Conservation (phyloP, 345 rosid species). For the Kernera saxatilis region DNA sequence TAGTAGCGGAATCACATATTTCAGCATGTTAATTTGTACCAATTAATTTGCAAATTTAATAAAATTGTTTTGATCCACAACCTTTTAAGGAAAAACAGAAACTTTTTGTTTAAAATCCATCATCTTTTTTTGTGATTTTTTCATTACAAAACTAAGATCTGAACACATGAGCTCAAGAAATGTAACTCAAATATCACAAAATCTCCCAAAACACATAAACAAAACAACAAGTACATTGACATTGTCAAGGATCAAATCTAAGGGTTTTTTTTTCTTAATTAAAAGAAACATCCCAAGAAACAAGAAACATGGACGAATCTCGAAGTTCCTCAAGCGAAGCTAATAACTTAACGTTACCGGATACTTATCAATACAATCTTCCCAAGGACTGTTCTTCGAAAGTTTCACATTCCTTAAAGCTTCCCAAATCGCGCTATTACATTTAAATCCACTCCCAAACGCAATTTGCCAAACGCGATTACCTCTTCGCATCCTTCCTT, state of each 20-base stretch:
- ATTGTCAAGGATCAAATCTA: constrained; percentile 15
- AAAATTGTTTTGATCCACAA: not conserved
- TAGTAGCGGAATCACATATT: not conserved
- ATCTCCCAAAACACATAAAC: constrained; percentile 8
- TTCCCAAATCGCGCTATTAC: constrained; percentile 48
- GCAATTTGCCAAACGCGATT: constrained; percentile 45
- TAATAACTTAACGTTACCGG: constrained; percentile 36
- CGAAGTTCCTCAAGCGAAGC: not conserved
- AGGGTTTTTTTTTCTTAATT: not conserved
- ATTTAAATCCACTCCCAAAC: constrained; percentile 36
- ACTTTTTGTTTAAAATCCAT: not conserved
- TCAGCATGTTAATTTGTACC: too few relatives aligned
- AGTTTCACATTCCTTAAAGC: constrained; percentile 34
- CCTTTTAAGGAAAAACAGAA: not conserved
- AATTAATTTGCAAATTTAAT: too few relatives aligned
- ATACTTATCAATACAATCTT: constrained; percentile 38
- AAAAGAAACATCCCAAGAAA: too few relatives aligned
- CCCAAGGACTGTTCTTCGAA: constrained; percentile 34
- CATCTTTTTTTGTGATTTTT: not conserved
- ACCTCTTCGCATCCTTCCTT: constrained; percentile 39
- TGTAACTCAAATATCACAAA: constrained; percentile 5
- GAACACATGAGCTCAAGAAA: constrained; percentile 1
- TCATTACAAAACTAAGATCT: not conserved
- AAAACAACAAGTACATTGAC: constrained; percentile 18
- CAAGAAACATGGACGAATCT: constrained; percentile 14